Evolutionary conservation across 78 protist species (phyloP).

Genomic region (Speleostelium caveatum): DNA sequence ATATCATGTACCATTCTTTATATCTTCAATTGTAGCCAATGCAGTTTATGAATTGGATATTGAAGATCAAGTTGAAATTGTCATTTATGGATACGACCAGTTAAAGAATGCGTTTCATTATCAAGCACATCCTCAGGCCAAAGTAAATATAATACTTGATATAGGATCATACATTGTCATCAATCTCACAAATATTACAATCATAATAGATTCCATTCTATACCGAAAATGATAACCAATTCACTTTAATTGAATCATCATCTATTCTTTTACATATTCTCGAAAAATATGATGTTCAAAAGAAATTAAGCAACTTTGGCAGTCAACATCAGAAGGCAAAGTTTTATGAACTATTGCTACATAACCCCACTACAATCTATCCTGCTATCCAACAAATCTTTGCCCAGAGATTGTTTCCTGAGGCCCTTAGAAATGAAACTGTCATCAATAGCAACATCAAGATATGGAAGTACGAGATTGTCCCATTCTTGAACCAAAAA

Average conservation of each 20-base stretch:
- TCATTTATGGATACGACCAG: neutral
- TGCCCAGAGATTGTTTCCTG: neutral
- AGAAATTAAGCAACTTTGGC: constrained; percentile 5
- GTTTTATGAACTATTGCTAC: constrained; percentile 15
- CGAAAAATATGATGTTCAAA: constrained; percentile 18
- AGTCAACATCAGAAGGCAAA: neutral
- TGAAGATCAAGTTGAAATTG: constrained; percentile 9
- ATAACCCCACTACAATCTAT: constrained; percentile 13
- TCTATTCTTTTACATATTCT: constrained; percentile 9
- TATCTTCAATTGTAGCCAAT: constrained; percentile 17
- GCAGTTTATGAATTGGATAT: neutral
- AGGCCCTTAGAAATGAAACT: neutral
- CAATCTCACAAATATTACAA: neutral
- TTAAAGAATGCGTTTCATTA: constrained; percentile 3
- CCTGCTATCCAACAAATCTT: constrained; percentile 3
- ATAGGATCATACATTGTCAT: neutral
- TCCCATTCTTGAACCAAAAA: neutral
- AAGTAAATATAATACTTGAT: neutral
- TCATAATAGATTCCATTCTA: constrained; percentile 33
- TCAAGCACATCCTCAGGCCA: constrained; percentile 19
- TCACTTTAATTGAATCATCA: constrained; percentile 30
- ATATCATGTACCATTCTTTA: constrained; percentile 25
- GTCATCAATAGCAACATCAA: neutral
- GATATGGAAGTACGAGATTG: constrained; percentile 10
- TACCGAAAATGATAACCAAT: constrained; percentile 6